A percentile compares a stretch with the other conserved stretches of the same genome.
Evolutionary conservation across 2,329 filamentous ascomycete species (phyloP).

Genomic region (Coniochaeta sp.): DNA sequence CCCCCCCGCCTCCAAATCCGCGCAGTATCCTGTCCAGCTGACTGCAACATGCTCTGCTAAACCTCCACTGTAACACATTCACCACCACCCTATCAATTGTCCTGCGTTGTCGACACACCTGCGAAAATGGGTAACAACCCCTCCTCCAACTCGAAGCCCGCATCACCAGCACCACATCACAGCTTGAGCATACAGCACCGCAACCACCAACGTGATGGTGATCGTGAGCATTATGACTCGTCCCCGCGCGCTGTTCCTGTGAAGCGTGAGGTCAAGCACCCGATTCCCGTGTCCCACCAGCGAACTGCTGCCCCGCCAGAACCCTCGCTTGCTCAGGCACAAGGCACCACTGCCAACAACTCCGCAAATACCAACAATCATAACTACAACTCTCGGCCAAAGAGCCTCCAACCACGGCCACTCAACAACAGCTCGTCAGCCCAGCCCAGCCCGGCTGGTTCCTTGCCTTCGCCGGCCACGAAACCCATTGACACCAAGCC

Average conservation of each 20-base stretch:
- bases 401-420: conserved; percentile 7
- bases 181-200: background rate
- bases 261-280: conserved; percentile 41
- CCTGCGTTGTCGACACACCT: background rate
- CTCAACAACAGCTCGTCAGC: background rate
- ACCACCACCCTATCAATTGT: background rate
- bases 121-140: conserved; percentile 27
- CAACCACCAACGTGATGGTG: background rate
- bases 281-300: conserved; percentile 47
- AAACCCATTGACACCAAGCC: conserved; percentile 25
- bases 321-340: conserved; percentile 52
- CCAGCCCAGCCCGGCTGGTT: conserved; percentile 14
- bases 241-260: conserved; percentile 8
- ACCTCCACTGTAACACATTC: background rate
- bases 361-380: background rate
- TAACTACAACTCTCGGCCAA: background rate
- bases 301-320: conserved; percentile 53
- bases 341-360: conserved; percentile 42
- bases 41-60: conserved; percentile 1
- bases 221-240: conserved; percentile 13
- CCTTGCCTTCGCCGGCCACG: conserved; percentile 19
- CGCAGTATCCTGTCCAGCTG: background rate
- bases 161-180: conserved; percentile 6
- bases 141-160: conserved; percentile 21
- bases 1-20: background rate